These are phyloP conservation scores for Yamadazyma dushanensis DNA, from an alignment of 1,139 yeast genomes.

Conservation along the genomic window DNA sequence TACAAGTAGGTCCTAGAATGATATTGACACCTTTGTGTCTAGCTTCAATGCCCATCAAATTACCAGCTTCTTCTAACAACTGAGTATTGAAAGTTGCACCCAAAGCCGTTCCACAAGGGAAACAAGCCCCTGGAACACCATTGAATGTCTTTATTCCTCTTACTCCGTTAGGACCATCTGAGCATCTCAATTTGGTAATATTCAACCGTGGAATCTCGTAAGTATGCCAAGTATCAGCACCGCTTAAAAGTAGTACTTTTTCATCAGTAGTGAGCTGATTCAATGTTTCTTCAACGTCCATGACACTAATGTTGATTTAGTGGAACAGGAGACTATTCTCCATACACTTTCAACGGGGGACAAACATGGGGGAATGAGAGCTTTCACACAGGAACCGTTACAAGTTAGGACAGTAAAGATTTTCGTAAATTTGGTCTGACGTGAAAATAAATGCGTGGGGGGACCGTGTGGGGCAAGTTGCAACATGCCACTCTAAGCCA, in stretches of 20 bases:
- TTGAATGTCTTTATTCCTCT: slow-evolving; percentile 34
- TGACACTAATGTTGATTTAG: no score
- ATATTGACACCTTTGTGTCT: slow-evolving; percentile 33
- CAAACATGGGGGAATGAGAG: slow-evolving; percentile 6
- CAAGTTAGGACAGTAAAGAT: no score
- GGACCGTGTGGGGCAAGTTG: no score
- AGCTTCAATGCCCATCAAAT: slow-evolving; percentile 34
- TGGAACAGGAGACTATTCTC: no score
- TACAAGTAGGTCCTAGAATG: slow-evolving; percentile 37
- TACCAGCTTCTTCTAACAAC: slow-evolving; percentile 28
- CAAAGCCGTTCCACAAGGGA: slow-evolving; percentile 38
- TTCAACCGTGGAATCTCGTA: slow-evolving; percentile 42
- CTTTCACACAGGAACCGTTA: slow-evolving; percentile 1
- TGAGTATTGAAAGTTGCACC: slow-evolving; percentile 44
- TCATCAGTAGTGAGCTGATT: slow-evolving; percentile 43
- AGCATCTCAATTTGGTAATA: slow-evolving; percentile 30
- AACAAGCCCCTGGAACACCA: slow-evolving; percentile 32
- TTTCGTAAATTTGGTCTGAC: slow-evolving; percentile 2
- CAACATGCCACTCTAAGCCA: no score
- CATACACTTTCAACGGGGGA: no score
- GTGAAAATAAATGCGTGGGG: no score
- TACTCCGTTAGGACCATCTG: slow-evolving; percentile 38
- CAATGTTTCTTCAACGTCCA: slow-evolving; percentile 44
- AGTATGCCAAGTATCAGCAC: slow-evolving; percentile 59
- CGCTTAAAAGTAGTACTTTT: slow-evolving; percentile 48